A percentile compares a stretch with the other conserved stretches of the same genome.
Conservation (phyloP, 768 basidiomycete species). For the Termitomyces sp. region DNA sequence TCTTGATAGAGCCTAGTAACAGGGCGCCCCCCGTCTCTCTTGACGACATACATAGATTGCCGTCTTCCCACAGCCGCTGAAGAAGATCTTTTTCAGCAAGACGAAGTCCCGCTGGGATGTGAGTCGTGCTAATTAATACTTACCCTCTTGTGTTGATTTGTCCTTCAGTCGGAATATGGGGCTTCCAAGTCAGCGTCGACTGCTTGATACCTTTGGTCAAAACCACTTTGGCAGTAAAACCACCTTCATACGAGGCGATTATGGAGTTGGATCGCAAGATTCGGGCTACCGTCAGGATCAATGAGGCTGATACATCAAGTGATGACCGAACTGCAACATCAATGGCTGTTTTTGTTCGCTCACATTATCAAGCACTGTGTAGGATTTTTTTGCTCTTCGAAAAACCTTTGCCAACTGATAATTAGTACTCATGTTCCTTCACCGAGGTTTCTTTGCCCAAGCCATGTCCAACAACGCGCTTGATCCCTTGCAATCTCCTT, state of each 20-base stretch:
- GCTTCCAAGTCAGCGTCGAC: constrained; percentile 37
- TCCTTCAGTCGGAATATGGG: constrained; percentile 46
- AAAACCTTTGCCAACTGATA: constrained; percentile 11
- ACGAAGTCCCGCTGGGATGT: constrained; percentile 46
- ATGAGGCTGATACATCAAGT: constrained; percentile 20
- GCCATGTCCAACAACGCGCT: constrained; percentile 47
- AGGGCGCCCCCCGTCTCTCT: constrained; percentile 47
- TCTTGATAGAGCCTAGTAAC: constrained; percentile 40
- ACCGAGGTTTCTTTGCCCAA: constrained; percentile 57
- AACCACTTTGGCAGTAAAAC: constrained; percentile 37
- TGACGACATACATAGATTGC: constrained; percentile 44
- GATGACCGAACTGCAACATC: constrained; percentile 35
- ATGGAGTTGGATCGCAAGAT: constrained; percentile 52
- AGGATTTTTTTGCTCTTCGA: constrained; percentile 16
- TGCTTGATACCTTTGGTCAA: constrained; percentile 44
- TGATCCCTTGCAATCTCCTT: constrained; percentile 47
- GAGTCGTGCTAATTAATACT: constrained; percentile 19
- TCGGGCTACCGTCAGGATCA: constrained; percentile 31
- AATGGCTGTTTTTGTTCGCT: constrained; percentile 41
- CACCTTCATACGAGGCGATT: constrained; percentile 45
- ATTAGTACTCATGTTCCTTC: constrained; percentile 53
- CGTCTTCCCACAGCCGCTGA: constrained; percentile 45
- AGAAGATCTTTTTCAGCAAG: constrained; percentile 40
- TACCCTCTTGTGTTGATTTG: neutral
- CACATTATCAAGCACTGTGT: constrained; percentile 48